Percentiles rank a stretch among this genome's conserved stretches.
These are phyloP conservation scores for Coniochaeta pulveracea DNA, from an alignment of 2,329 filamentous ascomycete genomes.

Conservation along the genomic window DNA sequence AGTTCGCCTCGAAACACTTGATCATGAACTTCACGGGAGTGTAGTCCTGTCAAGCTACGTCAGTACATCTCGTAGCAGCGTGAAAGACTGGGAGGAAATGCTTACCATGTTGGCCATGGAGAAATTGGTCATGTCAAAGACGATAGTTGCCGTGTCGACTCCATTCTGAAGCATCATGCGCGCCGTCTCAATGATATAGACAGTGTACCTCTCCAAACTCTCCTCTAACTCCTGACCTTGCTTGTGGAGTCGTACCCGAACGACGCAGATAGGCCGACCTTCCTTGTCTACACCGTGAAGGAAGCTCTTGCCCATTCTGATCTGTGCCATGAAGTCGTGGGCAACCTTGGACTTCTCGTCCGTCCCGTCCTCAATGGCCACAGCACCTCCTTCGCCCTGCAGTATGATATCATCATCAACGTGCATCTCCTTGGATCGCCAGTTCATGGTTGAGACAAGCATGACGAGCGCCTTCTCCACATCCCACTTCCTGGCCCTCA, in stretches of 20 bases:
- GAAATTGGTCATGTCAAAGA: slow-evolving; percentile 96
- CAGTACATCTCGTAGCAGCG: slow-evolving; percentile 8
- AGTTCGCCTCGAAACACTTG: slow-evolving; percentile 98
- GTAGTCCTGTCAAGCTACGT: slow-evolving; percentile 54
- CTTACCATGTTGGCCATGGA: slow-evolving; percentile 85
- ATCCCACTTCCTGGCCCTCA: slow-evolving; percentile 92
- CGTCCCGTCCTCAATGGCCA: slow-evolving; percentile 43
- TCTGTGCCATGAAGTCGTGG: slow-evolving; percentile 70
- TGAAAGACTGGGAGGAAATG: neutral
- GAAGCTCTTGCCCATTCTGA: slow-evolving; percentile 87
- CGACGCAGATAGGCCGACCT: slow-evolving; percentile 77
- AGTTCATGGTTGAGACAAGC: slow-evolving; percentile 89
- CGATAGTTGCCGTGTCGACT: slow-evolving; percentile 81
- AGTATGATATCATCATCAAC: slow-evolving; percentile 83
- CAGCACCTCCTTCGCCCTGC: slow-evolving; percentile 60
- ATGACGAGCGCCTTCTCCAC: slow-evolving; percentile 87
- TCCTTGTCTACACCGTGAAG: slow-evolving; percentile 78
- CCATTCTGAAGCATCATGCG: slow-evolving; percentile 69
- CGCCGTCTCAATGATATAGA: slow-evolving; percentile 91
- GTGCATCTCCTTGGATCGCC: slow-evolving; percentile 72
- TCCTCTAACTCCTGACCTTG: slow-evolving; percentile 73
- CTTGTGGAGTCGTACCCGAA: slow-evolving; percentile 72
- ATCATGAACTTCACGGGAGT: slow-evolving; percentile 98
- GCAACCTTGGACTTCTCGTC: slow-evolving; percentile 55
- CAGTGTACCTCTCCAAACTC: slow-evolving; percentile 78